Base-by-base conservation (phyloP, 2,329 filamentous ascomycete genomes). In the Cadophora luteo-olivacea region DNA sequence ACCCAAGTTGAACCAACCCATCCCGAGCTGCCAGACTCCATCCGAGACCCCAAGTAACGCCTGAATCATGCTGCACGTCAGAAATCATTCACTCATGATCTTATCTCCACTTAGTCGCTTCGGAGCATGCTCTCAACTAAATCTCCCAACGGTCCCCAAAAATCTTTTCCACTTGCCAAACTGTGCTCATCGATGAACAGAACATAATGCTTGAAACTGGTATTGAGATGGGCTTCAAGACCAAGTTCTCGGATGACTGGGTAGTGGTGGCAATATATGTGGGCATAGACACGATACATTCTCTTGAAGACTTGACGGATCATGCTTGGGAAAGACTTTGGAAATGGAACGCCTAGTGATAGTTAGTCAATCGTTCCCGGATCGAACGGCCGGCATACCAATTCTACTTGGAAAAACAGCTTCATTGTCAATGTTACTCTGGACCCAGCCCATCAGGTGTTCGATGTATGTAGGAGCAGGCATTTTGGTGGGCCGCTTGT, bases 231-330 rank as follows among this genome's bases (percentile, higher is more conserved):
- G 55, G 97, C 94, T 82, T 99, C 96, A 68, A 99, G 87, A 25
- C 96, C 96, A 49, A 99, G 87, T 79, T 97, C 94, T 68, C 97
- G 92, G 74, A 99, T 91, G 73, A 99, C 94, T 45, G 94, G 94
- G 82, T 99, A 99, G 84, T 99, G 96, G 82, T 99, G 96, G 84
- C 97, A 99, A 88, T 99, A 99, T 76, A 99, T 97, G 83, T 99
- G 96, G 54, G 96, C 96, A 80, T 99, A 99, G 71, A 99, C 95
- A 74, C 96, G 92, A 83, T 98, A 99, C 83, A 99, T 91, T 78
- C 96, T 92, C 87, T 99, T 99, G 89, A 98, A 98, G 79, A 99
- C 94, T 82, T 97, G 95, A 74, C 93, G 92, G 71, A 97, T 90
- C 67, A 97, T 90, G 66, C 89, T 85, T 8, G 93, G 91, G 82